Evolutionary conservation across 495 filamentous ascomycete species (phyloP), one percentile per base, ranked within the genome.

Genomic region (Penicillium manginii): DNA sequence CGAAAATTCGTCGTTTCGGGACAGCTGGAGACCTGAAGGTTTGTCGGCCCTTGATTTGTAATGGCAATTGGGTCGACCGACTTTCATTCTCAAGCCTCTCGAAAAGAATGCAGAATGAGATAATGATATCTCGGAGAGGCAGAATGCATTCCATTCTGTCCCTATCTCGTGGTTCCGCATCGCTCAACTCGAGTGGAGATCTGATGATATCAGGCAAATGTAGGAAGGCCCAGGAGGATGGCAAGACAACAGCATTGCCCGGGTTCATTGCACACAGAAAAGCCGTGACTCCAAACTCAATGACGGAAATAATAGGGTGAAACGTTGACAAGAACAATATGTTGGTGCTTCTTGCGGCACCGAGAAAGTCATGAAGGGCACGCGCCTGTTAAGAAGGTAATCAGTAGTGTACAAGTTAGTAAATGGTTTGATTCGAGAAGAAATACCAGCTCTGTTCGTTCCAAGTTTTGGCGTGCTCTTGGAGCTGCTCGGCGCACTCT

Each of bases 181-280:
- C 17, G 18, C 5, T 10, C 6, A 5, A 15, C 12, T 12, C n/a
- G 40, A 45, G n/a, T 45, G 40, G 40, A n/a, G n/a, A 17, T 17
- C 17, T 21, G 15, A 45, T 45, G 40, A 37, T 7, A 14, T 26
- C 33, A 14, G 56, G 49, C 15, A 63, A 51, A 37, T 63, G 39
- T 3, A 51, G 40, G 4, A 60, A 17, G 17, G 48, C 52, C 61
- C 61, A 63, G 5, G 61, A 56, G 57, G 46, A 59, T 2, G 61
- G 61, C 5, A 63, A 5, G 1, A 57, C 39, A 11, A 59, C 46
- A 14, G 52, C 57, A 22, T 33, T 60, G 1, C 37, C 52, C 9
- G 52, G 57, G 32, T 50, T 63, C n/a, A 47, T 23, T 3, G 55
- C 15, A 19, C 52, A 56, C 33, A 63, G 61, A 21, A 45, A 21